Evolutionary conservation across 768 basidiomycete species (phyloP).

Genomic region (Exidia glandulosa): DNA sequence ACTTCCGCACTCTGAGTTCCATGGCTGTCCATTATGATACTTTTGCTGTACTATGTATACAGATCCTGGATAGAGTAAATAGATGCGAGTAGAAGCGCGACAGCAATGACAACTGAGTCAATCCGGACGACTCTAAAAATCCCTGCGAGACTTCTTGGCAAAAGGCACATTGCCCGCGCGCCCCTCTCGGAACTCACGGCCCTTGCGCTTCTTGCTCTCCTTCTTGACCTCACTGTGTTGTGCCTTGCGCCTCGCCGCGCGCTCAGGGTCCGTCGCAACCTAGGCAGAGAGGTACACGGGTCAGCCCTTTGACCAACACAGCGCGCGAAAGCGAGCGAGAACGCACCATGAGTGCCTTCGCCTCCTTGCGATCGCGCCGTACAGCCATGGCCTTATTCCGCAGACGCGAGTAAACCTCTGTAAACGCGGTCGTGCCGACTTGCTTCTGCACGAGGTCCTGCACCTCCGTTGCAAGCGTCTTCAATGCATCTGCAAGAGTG

Average conservation of each 20-base stretch:
- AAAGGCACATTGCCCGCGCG: no score
- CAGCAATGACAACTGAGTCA: not conserved
- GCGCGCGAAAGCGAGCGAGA: not conserved
- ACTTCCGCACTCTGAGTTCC: not conserved
- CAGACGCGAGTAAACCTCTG: conserved; percentile 66
- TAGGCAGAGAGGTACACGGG: conserved; percentile 22
- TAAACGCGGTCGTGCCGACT: conserved; percentile 81
- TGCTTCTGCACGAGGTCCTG: conserved; percentile 79
- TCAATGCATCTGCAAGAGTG: conserved; percentile 27
- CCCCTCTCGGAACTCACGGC: conserved; percentile 25
- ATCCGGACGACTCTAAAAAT: not conserved
- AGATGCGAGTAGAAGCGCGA: not conserved
- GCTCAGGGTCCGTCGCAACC: conserved; percentile 61
- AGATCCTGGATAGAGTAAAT: not conserved
- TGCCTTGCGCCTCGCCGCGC: conserved; percentile 62
- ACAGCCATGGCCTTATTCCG: conserved; percentile 57
- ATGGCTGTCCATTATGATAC: not conserved
- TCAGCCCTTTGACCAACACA: not conserved
- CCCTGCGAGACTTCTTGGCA: no score
- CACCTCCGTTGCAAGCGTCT: conserved; percentile 67
- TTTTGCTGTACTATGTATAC: not conserved
- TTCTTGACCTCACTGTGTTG: conserved; percentile 69
- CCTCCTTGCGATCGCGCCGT: conserved; percentile 60
- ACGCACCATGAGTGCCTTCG: conserved; percentile 38
- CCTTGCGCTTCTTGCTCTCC: conserved; percentile 76